phyloP scores from a whole-genome alignment of 1,284 basidiomycete genomes.

The Xerocomus minutiporus region DNA sequence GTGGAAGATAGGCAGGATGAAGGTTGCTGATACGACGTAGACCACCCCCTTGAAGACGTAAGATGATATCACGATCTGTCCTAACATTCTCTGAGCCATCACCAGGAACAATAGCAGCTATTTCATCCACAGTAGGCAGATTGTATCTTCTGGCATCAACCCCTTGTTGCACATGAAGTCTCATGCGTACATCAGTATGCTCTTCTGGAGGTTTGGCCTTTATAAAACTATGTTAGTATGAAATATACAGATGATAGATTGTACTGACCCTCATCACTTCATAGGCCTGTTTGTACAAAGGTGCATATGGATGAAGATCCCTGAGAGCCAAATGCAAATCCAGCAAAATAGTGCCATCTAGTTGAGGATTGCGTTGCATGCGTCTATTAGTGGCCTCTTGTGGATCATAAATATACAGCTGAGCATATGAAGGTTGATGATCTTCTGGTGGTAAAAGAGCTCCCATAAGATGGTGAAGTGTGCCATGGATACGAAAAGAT shows the following conservation, averaged over 20 bases:
- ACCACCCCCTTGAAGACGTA: slow-evolving; percentile 15
- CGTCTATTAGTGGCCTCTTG: slow-evolving; percentile 23
- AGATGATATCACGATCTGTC: slow-evolving; percentile 6
- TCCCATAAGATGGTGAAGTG: slow-evolving; percentile 36
- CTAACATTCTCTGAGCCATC: slow-evolving; percentile 12
- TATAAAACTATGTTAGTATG: not conserved
- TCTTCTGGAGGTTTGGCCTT: slow-evolving; percentile 9
- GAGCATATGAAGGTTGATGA: slow-evolving; percentile 31
- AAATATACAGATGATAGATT: no score
- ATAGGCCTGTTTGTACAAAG: not conserved
- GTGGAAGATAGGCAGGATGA: slow-evolving; percentile 33
- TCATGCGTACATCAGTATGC: slow-evolving; percentile 2
- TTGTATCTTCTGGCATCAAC: slow-evolving; percentile 24
- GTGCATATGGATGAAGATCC: slow-evolving; percentile 30
- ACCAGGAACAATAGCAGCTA: slow-evolving; percentile 27
- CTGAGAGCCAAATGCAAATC: slow-evolving; percentile 6
- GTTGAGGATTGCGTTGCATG: slow-evolving; percentile 20
- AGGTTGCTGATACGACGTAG: slow-evolving; percentile 33
- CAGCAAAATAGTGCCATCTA: slow-evolving; percentile 22
- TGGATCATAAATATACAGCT: slow-evolving; percentile 39
- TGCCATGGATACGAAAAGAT: slow-evolving; percentile 36
- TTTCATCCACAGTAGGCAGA: slow-evolving; percentile 4
- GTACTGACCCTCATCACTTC: no score
- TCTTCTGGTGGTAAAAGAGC: slow-evolving; percentile 28
- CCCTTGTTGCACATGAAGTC: slow-evolving; percentile 3